Conservation (phyloP, 257 asterid species). For the Paraleonurus japonicus region DNA sequence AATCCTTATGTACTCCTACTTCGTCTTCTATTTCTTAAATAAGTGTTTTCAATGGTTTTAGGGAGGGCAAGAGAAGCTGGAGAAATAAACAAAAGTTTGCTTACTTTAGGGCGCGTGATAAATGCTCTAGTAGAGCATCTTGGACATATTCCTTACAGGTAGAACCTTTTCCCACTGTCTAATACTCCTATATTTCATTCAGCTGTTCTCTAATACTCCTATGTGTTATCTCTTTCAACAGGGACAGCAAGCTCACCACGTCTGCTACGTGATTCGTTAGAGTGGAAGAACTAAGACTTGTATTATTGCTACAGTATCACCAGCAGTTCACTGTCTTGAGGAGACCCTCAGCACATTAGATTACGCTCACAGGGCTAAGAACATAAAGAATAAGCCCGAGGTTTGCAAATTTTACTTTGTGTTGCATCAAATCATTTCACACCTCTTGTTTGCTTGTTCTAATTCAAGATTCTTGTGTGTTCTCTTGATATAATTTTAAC, state of each 20-base stretch:
- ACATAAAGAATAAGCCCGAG: slow-evolving; percentile 94
- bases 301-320: slow-evolving; percentile 88
- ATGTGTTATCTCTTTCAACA: slow-evolving; percentile 29
- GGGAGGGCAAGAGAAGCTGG: slow-evolving; percentile 97
- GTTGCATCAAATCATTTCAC: background rate
- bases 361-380: slow-evolving; percentile 88
- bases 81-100: slow-evolving; percentile 88
- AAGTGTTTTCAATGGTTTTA: slow-evolving; percentile 12
- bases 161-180: background rate
- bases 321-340: slow-evolving; percentile 92
- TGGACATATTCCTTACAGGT: slow-evolving; percentile 90
- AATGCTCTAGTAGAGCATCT: slow-evolving; percentile 91
- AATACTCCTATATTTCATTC: background rate
- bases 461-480: background rate
- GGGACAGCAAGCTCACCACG: slow-evolving; percentile 95
- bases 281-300: slow-evolving; percentile 91
- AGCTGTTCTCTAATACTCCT: background rate
- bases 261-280: slow-evolving; percentile 83
- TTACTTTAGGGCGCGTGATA: slow-evolving; percentile 83
- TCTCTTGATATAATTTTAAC: background rate
- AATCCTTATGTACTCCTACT: background rate
- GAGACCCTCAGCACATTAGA: slow-evolving; percentile 91
- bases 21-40: background rate
- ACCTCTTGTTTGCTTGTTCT: slow-evolving; percentile 15
- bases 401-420: slow-evolving; percentile 29